These are phyloP conservation scores for Inosperma sp. DNA, from an alignment of 768 basidiomycete genomes.

Conservation along the genomic window DNA sequence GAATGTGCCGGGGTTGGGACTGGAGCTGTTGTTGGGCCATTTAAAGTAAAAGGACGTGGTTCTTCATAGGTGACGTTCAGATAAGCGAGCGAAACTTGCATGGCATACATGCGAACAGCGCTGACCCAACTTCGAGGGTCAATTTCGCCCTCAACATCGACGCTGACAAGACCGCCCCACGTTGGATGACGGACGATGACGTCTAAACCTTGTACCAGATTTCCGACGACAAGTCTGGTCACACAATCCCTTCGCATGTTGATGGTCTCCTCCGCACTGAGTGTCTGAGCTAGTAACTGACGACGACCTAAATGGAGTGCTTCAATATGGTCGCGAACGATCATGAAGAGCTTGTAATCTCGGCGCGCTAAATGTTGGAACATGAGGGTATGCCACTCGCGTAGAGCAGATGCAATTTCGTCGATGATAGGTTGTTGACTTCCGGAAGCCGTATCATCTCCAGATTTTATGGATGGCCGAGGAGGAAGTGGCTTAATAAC, in stretches of 20 bases:
- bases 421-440: conserved; percentile 86
- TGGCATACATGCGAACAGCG: conserved; percentile 85
- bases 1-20: conserved; percentile 63
- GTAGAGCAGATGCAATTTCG: conserved; percentile 92
- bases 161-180: conserved; percentile 84
- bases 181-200: conserved; percentile 95
- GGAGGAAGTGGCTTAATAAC: conserved; percentile 75
- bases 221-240: conserved; percentile 78
- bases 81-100: conserved; percentile 82
- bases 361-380: conserved; percentile 86
- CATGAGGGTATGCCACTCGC: conserved; percentile 93
- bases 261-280: conserved; percentile 82
- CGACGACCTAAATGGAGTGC: conserved; percentile 87
- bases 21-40: conserved; percentile 36
- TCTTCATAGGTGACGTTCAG: conserved; percentile 51
- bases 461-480: conserved; percentile 90
- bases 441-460: conserved; percentile 88
- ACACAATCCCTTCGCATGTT: conserved; percentile 85
- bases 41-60: conserved; percentile 38
- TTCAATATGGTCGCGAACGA: conserved; percentile 86
- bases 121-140: conserved; percentile 84
- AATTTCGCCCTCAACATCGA: conserved; percentile 82
- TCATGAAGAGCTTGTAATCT: conserved; percentile 85
- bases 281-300: conserved; percentile 81
- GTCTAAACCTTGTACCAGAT: conserved; percentile 88